Conservation (phyloP, 192 early-diverging fungal genomes). For the Podochytrium sp. region DNA sequence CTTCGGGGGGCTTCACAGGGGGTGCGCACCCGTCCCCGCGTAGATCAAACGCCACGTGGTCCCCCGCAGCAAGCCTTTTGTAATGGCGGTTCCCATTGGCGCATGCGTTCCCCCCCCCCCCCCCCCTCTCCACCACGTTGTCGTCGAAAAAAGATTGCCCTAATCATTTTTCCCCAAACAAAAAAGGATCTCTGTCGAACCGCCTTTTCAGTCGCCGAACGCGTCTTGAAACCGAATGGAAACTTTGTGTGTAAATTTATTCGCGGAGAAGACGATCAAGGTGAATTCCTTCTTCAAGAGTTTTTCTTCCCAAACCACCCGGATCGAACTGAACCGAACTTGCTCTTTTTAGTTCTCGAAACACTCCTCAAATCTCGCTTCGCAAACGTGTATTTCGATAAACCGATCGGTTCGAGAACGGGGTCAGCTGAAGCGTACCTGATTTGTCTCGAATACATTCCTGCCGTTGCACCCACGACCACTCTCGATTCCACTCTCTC, state of each 20-base stretch:
- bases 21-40: too few relatives aligned
- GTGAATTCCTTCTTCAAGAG: background rate
- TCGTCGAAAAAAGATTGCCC: too few relatives aligned
- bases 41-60: too few relatives aligned
- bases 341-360: slow-evolving; percentile 32
- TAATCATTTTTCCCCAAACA: too few relatives aligned
- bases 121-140: too few relatives aligned
- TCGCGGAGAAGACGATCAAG: slow-evolving; percentile 44
- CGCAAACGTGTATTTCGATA: slow-evolving; percentile 62
- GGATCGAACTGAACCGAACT: background rate
- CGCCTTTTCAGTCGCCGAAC: slow-evolving; percentile 64
- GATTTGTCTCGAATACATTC: slow-evolving; percentile 59
- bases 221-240: slow-evolving; percentile 56
- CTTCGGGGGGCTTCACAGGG: too few relatives aligned
- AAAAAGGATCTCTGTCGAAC: slow-evolving; percentile 67
- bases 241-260: slow-evolving; percentile 73
- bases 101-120: too few relatives aligned
- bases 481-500: background rate
- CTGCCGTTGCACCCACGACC: background rate
- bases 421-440: slow-evolving; percentile 75
- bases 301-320: background rate
- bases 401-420: slow-evolving; percentile 69
- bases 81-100: too few relatives aligned
- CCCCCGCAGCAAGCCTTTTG: too few relatives aligned
- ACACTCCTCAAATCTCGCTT: slow-evolving; percentile 53